Conservation (phyloP, 2,329 filamentous ascomycete genomes). For the Colletotrichum truncatum region DNA sequence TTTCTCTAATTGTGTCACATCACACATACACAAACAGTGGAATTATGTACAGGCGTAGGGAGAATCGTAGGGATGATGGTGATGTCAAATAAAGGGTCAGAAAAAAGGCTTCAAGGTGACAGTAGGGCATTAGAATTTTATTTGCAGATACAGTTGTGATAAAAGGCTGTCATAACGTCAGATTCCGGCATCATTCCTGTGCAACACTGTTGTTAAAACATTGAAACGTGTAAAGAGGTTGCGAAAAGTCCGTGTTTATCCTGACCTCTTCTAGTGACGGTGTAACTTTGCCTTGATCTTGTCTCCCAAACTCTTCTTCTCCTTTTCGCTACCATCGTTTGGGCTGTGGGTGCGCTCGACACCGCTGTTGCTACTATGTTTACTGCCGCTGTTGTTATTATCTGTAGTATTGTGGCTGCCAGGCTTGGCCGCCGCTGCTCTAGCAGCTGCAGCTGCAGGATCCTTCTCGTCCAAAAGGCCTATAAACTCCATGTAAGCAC, state of each 20-base stretch:
- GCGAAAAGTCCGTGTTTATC: too few relatives aligned
- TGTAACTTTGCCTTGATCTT: slow-evolving; percentile 78
- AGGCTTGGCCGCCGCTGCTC: slow-evolving; percentile 19
- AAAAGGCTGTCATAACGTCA: neutral
- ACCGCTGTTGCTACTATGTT: slow-evolving; percentile 32
- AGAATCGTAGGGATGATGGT: too few relatives aligned
- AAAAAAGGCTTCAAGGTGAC: too few relatives aligned
- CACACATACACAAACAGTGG: too few relatives aligned
- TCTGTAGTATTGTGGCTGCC: slow-evolving; percentile 36
- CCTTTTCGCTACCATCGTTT: slow-evolving; percentile 34
- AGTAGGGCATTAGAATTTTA: too few relatives aligned
- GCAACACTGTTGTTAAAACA: neutral
- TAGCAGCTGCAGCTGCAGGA: slow-evolving; percentile 19
- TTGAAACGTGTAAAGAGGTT: too few relatives aligned
- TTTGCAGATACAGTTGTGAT: neutral
- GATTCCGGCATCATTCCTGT: too few relatives aligned
- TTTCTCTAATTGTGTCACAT: too few relatives aligned
- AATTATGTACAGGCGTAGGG: too few relatives aligned
- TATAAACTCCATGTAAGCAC: slow-evolving; percentile 38
- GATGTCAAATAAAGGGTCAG: too few relatives aligned
- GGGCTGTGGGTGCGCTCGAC: slow-evolving; percentile 28
- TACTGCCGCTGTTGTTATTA: slow-evolving; percentile 33
- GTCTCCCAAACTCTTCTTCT: slow-evolving; percentile 64
- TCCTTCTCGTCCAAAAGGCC: slow-evolving; percentile 64
- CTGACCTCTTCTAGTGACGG: slow-evolving; percentile 43